Evolutionary conservation across 306 rosid species (phyloP), one percentile per base, ranked within the genome.

Genomic region (Urtica urens): DNA sequence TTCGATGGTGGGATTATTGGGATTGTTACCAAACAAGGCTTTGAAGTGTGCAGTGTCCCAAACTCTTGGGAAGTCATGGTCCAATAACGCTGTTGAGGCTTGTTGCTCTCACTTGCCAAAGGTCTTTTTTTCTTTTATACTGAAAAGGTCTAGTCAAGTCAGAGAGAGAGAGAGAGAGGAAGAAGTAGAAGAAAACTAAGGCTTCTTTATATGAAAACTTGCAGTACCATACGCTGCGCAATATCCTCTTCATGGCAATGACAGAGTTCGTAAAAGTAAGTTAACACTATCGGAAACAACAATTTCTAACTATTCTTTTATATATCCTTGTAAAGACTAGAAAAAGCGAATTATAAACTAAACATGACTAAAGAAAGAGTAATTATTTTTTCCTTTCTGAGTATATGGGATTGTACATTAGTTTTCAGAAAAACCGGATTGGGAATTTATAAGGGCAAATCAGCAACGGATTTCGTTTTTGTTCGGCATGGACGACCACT

Each of bases 181-280:
- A n/a, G n/a, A n/a, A n/a, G n/a, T n/a, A n/a, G n/a, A n/a, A n/a
- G n/a, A n/a, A n/a, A n/a, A n/a, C n/a, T n/a, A n/a, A n/a, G n/a
- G n/a, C n/a, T n/a, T n/a, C n/a, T n/a, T n/a, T n/a, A n/a, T n/a
- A 33, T 48, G 29, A 11, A 22, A 31, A 53, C 55, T 72, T 60
- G 46, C 94, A 90, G 99, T 81, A 77, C 65, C 99, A 90, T 61
- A 75, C 80, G 21, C 55, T 90, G 69, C 78, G 92, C 51, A 85
- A 90, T 64, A 63, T 79, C 44, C 81, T 79, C 60, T 81, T 66
- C 57, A 51, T 90, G 95, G 85, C 92, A 31, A 67, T 62, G 87
- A 75, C 87, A 17, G 97, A 88, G 63, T 84, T 84, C 50, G 34
- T 28, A 60, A 62, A 74, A 86, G 97, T 88, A 70, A 53, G 8